Base-by-base conservation (phyloP, 305 asterid species). In the Stenogyne calaminthoides region DNA sequence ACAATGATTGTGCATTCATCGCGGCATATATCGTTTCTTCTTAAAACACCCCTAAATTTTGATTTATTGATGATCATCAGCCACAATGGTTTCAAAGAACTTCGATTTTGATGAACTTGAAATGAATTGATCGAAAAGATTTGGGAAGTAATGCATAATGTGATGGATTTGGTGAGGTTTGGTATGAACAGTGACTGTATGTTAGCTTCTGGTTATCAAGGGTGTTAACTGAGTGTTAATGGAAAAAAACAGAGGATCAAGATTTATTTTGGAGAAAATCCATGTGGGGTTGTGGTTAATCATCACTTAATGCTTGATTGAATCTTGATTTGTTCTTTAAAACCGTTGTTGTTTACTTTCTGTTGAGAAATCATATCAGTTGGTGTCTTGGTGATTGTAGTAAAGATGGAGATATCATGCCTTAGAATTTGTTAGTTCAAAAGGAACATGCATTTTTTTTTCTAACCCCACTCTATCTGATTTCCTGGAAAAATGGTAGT, bases 11-110 rank as follows among this genome's bases (percentile, higher is more conserved):
- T 70, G 71, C 97, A 91, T 47, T 88, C 88, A 2, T 76, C 72
- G 0, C 72, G 64, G 67, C 64, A 78, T 6, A 89, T 71, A 44
- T 89, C 83, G 8, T 82, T 74, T 46, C 88, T 58, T 78, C 96
- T 19, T 89, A 88, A 39, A 83, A 91, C 39, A 62, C 67, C 51
- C 93, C 97, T 0, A 82, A 49, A 91, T 78, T 8, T 91, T 78
- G 0, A 66, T 66, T 3, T 77, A 20, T 1, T 6, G 56, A 15
- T 49, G 56, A 49, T 81, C 91, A 9, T 82, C 81, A 0, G 78
- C 85, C 1, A 79, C 84, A 6, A 72, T 82, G 64, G 96, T 87
- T 77, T 77, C 68, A 55, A 76, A 87, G 84, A 86, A 91, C 57
- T 59, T 81, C 59, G 86, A 81, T 18, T 49, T 54, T 18, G 85